These are phyloP conservation scores for Udeniomyces megalosporus DNA, from an alignment of 768 basidiomycete species.

Conservation along the genomic window DNA sequence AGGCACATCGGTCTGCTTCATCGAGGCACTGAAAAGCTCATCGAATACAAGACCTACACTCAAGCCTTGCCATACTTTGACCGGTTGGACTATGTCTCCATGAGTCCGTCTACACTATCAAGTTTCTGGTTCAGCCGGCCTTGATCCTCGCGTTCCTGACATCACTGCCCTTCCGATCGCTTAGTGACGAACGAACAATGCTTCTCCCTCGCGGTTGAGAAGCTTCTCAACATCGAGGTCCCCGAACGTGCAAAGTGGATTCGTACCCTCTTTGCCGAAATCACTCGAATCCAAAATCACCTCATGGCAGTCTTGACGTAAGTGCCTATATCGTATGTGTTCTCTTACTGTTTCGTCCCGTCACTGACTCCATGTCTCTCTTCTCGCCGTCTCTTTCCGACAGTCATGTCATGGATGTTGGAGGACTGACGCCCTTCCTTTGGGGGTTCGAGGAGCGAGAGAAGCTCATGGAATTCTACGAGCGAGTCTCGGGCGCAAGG, in stretches of 20 bases:
- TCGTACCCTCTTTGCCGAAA: conserved; percentile 87
- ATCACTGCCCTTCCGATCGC: background rate
- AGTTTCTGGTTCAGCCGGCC: background rate
- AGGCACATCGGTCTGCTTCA: conserved; percentile 83
- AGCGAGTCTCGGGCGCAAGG: conserved; percentile 94
- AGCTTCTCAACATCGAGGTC: conserved; percentile 89
- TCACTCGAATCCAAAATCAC: conserved; percentile 90
- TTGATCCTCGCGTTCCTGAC: background rate
- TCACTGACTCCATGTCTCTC: background rate
- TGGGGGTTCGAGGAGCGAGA: conserved; percentile 99
- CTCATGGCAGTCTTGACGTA: conserved; percentile 85
- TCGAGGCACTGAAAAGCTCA: conserved; percentile 94
- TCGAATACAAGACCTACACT: conserved; percentile 95
- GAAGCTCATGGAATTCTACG: conserved; percentile 99
- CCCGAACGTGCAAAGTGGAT: conserved; percentile 98
- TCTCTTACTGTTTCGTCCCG: background rate
- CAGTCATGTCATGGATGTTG: conserved; percentile 46
- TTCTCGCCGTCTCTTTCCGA: background rate
- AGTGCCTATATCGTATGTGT: conserved; percentile 9
- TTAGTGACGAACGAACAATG: conserved; percentile 97
- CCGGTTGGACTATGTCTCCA: conserved; percentile 95
- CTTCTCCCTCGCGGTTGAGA: conserved; percentile 94
- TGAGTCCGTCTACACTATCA: conserved; percentile 75
- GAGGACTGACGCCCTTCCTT: conserved; percentile 92
- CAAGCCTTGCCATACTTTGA: conserved; percentile 98